A percentile compares a stretch with the other conserved stretches of the same genome.
Conservation (phyloP, 345 rosid genomes). For the Salix suchowensis region DNA sequence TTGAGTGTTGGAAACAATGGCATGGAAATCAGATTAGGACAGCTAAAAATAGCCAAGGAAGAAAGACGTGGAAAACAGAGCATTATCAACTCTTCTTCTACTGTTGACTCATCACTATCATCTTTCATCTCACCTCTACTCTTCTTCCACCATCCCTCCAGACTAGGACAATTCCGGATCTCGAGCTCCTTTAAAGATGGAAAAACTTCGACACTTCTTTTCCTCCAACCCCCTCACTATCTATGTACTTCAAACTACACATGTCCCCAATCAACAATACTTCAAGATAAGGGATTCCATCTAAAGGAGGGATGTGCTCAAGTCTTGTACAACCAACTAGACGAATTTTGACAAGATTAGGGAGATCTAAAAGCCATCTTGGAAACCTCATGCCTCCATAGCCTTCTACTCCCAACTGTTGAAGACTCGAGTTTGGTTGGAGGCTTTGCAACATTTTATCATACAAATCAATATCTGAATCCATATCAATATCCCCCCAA, state of each 20-base stretch:
- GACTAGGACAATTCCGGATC: background rate
- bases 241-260: background rate
- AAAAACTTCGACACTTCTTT: constrained; percentile 47
- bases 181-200: background rate
- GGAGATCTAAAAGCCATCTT: constrained; percentile 9
- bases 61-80: too few relatives aligned
- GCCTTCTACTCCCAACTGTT: background rate
- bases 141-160: constrained; percentile 6
- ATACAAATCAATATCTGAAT: too few relatives aligned
- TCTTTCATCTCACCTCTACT: background rate
- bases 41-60: too few relatives aligned
- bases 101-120: too few relatives aligned
- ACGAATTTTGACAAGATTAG: background rate
- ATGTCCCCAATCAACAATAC: too few relatives aligned
- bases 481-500: too few relatives aligned
- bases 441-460: too few relatives aligned
- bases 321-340: background rate
- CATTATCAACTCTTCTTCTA: too few relatives aligned
- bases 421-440: background rate
- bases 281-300: background rate
- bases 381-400: constrained; percentile 10
- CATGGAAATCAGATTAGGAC: too few relatives aligned
- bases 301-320: background rate
- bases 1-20: too few relatives aligned
- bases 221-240: constrained; percentile 38